A percentile compares a stretch with the other conserved stretches of the same genome.
phyloP scores from a whole-genome alignment of 1,284 basidiomycete genomes.

The Trichosporon coremiiforme region DNA sequence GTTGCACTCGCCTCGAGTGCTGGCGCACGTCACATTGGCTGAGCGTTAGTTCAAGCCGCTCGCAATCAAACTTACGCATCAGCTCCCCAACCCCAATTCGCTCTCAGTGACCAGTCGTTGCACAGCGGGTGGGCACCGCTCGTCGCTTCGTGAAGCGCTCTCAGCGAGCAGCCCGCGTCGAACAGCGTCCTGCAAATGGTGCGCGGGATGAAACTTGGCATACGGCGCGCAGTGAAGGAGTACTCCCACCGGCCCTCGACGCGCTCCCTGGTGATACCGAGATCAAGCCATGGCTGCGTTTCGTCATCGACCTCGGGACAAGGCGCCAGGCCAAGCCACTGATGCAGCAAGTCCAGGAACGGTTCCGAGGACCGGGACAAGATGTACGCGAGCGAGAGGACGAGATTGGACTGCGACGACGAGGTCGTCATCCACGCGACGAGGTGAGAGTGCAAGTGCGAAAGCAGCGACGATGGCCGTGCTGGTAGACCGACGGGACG shows the following conservation, averaged over 20 bases:
- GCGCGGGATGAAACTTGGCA: constrained; percentile 49
- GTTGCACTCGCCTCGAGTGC: constrained; percentile 37
- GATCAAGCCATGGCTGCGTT: constrained; percentile 49
- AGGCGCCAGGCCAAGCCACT: constrained; percentile 47
- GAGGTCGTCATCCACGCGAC: constrained; percentile 36
- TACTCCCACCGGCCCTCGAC: constrained; percentile 38
- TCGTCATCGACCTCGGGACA: constrained; percentile 37
- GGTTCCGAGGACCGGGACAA: constrained; percentile 39
- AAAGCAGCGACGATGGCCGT: constrained; percentile 42
- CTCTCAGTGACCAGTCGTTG: constrained; percentile 37
- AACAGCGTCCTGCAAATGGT: constrained; percentile 43
- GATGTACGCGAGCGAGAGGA: constrained; percentile 44
- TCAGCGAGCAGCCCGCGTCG: constrained; percentile 49
- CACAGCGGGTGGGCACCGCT: constrained; percentile 46
- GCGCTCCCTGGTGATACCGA: constrained; percentile 44
- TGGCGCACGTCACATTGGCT: constrained; percentile 27
- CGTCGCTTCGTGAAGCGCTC: constrained; percentile 47
- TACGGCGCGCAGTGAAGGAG: constrained; percentile 39
- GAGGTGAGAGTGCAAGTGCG: constrained; percentile 45
- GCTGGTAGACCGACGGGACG: constrained; percentile 39
- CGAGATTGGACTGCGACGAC: constrained; percentile 26
- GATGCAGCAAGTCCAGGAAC: constrained; percentile 42
- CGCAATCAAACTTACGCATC: constrained; percentile 10
- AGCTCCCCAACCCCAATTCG: constrained; percentile 43
- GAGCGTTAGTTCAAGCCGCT: not conserved